phyloP scores from a whole-genome alignment of 257 asterid species.

The Linderniella brevidens region DNA sequence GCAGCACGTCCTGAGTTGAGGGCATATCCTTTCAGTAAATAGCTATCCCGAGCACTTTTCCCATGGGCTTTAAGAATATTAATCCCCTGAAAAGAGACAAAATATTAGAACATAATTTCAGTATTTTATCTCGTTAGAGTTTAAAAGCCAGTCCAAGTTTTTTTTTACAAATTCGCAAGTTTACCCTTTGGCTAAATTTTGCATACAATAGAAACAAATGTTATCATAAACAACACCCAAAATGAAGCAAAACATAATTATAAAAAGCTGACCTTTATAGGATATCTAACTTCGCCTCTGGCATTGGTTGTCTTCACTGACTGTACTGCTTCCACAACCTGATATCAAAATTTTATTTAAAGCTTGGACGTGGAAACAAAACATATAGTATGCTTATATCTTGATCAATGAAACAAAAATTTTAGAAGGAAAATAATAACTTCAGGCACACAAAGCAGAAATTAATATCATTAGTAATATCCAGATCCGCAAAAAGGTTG shows the following conservation, averaged over 20 bases:
- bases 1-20: constrained; percentile 69
- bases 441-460: too few relatives aligned
- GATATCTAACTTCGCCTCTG: constrained; percentile 54
- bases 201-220: not conserved
- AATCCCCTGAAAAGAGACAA: constrained; percentile 30
- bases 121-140: too few relatives aligned
- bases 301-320: constrained; percentile 62
- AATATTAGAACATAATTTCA: too few relatives aligned
- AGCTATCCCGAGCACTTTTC: constrained; percentile 64
- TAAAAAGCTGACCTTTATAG: constrained; percentile 36
- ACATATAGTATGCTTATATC: not conserved
- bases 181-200: too few relatives aligned
- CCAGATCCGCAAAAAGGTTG: too few relatives aligned
- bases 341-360: not conserved
- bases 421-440: too few relatives aligned
- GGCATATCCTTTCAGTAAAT: constrained; percentile 60
- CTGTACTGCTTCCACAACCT: constrained; percentile 66
- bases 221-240: not conserved
- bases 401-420: not conserved
- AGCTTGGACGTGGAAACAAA: too few relatives aligned
- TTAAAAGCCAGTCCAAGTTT: too few relatives aligned
- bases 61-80: constrained; percentile 75
- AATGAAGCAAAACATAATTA: not conserved
- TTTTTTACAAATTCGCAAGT: too few relatives aligned
- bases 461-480: too few relatives aligned